Conservation (phyloP, 441 rosid genomes). For the Manihot esculenta region DNA sequence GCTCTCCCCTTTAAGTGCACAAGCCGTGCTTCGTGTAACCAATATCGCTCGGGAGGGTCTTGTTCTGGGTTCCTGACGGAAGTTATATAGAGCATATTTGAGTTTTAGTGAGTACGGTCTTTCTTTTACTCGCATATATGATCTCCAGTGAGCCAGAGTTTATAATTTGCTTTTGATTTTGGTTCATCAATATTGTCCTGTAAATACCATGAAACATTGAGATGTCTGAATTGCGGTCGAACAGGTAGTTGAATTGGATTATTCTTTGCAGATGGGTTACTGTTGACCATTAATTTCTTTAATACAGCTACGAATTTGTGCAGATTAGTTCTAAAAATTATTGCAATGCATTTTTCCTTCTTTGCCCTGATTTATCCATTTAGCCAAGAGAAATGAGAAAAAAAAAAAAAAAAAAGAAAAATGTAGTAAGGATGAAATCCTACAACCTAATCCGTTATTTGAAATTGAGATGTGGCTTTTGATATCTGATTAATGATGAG, state of each 20-base stretch:
- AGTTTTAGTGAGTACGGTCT: slow-evolving; percentile 29
- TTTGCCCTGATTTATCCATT: background rate
- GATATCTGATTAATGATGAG: no score
- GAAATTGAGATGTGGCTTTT: no score
- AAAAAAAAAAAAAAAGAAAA: no score
- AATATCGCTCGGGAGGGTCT: slow-evolving; percentile 56
- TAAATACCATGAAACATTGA: slow-evolving; percentile 27
- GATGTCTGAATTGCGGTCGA: slow-evolving; percentile 23
- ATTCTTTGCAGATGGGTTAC: slow-evolving; percentile 26
- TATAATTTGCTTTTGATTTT: slow-evolving; percentile 21
- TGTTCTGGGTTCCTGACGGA: slow-evolving; percentile 50
- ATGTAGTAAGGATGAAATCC: no score
- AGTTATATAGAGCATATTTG: slow-evolving; percentile 11
- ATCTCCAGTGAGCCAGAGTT: slow-evolving; percentile 26
- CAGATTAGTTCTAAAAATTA: background rate
- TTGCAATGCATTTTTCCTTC: background rate
- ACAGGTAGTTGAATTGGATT: slow-evolving; percentile 32
- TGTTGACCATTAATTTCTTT: background rate
- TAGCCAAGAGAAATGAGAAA: background rate
- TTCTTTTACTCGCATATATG: slow-evolving; percentile 20
- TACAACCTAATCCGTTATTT: no score
- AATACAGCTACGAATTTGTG: slow-evolving; percentile 10
- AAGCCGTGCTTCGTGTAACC: slow-evolving; percentile 81
- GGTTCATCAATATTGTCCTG: slow-evolving; percentile 19
- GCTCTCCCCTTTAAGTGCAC: slow-evolving; percentile 74